Conservation (phyloP, 1,139 yeast species). For the Hyphopichia pseudoburtonii region DNA sequence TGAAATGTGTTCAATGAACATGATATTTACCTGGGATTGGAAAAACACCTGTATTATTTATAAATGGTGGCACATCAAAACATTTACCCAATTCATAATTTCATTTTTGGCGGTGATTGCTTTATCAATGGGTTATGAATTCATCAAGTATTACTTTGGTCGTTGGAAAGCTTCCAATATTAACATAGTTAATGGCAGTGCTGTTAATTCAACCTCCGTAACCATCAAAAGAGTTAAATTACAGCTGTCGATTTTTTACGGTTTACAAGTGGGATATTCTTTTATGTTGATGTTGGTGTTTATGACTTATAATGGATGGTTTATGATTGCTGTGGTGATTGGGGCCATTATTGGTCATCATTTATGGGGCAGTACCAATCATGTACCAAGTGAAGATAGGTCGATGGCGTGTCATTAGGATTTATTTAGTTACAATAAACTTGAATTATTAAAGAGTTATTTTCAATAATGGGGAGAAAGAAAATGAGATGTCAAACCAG, state of each 20-base stretch:
- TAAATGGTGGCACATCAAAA: constrained; percentile 75
- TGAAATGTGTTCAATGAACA: constrained; percentile 17
- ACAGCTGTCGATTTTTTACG: constrained; percentile 53
- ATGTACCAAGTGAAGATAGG: constrained; percentile 19
- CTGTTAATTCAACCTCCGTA: constrained; percentile 13
- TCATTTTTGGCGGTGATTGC: constrained; percentile 51
- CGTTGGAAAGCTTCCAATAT: constrained; percentile 27
- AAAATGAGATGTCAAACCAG: too few species aligned
- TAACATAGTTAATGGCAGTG: constrained; percentile 14
- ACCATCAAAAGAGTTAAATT: constrained; percentile 22
- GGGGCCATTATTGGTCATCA: constrained; percentile 72
- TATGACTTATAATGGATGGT: constrained; percentile 86
- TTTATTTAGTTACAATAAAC: too few species aligned
- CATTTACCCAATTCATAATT: constrained; percentile 49
- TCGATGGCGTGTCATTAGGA: constrained; percentile 52
- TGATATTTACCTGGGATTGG: constrained; percentile 85
- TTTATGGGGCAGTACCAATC: constrained; percentile 48
- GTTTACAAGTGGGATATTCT: constrained; percentile 73
- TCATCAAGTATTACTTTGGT: constrained; percentile 37
- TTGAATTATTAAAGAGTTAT: too few species aligned
- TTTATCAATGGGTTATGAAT: constrained; percentile 64
- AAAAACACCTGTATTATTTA: constrained; percentile 70
- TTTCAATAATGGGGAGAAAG: too few species aligned
- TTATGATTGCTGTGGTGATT: constrained; percentile 66
- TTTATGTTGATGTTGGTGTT: constrained; percentile 76